Percentiles rank a stretch among this genome's conserved stretches.
Evolutionary conservation across 345 rosid species (phyloP).

Genomic region (Bruguiera sexangula): DNA sequence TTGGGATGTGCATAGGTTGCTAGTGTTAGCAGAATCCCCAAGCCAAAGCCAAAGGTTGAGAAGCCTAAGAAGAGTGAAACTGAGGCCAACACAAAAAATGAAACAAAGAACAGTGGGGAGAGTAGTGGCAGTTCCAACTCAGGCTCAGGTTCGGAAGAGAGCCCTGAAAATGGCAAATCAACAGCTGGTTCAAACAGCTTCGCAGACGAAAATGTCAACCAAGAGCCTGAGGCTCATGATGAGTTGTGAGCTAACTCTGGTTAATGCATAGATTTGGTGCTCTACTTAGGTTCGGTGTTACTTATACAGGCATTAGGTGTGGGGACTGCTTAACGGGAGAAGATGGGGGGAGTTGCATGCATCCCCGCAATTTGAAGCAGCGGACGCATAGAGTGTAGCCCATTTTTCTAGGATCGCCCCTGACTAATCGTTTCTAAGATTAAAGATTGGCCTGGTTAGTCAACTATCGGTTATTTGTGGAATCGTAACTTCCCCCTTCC

Average conservation of each 20-base stretch:
- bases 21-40: constrained; percentile 63
- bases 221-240: constrained; percentile 44
- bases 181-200: constrained; percentile 28
- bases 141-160: constrained; percentile 35
- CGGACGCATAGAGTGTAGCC: not conserved
- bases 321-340: not conserved
- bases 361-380: not conserved
- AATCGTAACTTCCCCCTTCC: not conserved
- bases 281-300: not conserved
- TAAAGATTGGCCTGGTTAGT: not conserved
- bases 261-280: not conserved
- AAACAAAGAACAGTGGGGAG: constrained; percentile 41
- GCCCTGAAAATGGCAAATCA: constrained; percentile 24
- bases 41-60: constrained; percentile 88
- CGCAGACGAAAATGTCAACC: constrained; percentile 15
- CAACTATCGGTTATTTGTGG: not conserved
- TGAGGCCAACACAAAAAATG: constrained; percentile 37
- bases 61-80: constrained; percentile 63
- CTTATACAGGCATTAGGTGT: not conserved
- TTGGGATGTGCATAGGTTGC: constrained; percentile 43
- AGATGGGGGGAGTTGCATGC: not conserved
- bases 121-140: constrained; percentile 28
- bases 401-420: not conserved
- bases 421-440: not conserved
- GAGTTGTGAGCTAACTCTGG: constrained; percentile 48